Conservation (phyloP, 2,329 filamentous ascomycete genomes). For the Magnaporthiopsis incrustans region DNA sequence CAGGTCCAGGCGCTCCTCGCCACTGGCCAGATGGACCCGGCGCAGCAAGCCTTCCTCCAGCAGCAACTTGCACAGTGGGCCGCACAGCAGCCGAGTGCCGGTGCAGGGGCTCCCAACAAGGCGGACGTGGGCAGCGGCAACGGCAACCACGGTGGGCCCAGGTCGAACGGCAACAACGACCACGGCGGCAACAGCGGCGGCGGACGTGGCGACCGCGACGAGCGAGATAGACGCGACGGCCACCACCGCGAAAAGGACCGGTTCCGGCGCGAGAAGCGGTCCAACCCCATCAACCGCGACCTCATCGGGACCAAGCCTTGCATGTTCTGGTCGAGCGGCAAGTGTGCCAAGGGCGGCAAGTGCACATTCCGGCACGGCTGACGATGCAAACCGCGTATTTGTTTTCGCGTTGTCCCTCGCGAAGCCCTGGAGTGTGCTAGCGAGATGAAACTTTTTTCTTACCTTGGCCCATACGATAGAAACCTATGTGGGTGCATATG, state of each 20-base stretch:
- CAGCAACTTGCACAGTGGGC: conserved; percentile 9
- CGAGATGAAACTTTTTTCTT: neutral
- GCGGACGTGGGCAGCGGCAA: conserved; percentile 11
- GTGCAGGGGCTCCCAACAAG: neutral
- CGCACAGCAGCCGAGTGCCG: conserved; percentile 4
- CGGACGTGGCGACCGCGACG: neutral
- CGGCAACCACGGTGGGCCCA: conserved; percentile 11
- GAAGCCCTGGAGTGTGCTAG: too few species aligned
- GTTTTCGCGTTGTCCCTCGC: too few species aligned
- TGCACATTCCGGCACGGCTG: conserved; percentile 66
- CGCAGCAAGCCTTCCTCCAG: conserved; percentile 3
- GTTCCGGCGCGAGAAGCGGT: conserved; percentile 7
- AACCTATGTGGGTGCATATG: neutral
- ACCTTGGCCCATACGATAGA: neutral
- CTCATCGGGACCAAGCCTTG: conserved; percentile 61
- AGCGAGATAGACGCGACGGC: neutral
- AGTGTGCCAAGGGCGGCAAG: conserved; percentile 64
- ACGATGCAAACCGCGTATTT: neutral
- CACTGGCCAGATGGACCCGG: neutral
- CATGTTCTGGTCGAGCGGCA: conserved; percentile 61
- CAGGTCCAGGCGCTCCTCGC: conserved; percentile 14
- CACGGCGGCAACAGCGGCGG: conserved; percentile 4
- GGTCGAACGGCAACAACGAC: conserved; percentile 6
- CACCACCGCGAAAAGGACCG: conserved; percentile 9
- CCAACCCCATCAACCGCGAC: conserved; percentile 38